phyloP scores from a whole-genome alignment of 23 red algal genomes.

The Gracilaria gracilis region DNA sequence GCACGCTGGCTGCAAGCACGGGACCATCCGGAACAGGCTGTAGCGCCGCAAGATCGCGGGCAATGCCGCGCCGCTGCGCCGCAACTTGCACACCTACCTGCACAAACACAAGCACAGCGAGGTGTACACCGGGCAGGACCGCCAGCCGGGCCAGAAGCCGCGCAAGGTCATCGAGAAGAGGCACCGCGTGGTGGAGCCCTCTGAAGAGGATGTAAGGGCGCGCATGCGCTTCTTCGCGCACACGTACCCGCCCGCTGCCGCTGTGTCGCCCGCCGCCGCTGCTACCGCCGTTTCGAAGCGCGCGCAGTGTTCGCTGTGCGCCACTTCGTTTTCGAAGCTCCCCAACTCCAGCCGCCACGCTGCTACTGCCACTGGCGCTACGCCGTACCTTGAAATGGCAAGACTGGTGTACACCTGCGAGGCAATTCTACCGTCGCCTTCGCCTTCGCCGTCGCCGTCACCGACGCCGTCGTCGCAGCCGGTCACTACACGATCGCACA shows the following conservation, averaged over 20 bases:
- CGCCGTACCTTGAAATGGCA: slow-evolving; percentile 13
- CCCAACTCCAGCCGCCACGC: too few relatives aligned
- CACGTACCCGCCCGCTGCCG: background rate
- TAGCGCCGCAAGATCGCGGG: slow-evolving; percentile 89
- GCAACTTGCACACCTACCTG: slow-evolving; percentile 79
- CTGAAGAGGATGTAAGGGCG: slow-evolving; percentile 7
- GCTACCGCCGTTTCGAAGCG: too few relatives aligned
- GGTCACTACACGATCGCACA: background rate
- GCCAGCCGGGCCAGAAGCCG: slow-evolving; percentile 35
- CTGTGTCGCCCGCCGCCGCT: too few relatives aligned
- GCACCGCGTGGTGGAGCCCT: slow-evolving; percentile 1
- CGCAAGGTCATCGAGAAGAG: slow-evolving; percentile 32
- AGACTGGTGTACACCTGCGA: background rate
- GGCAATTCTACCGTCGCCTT: too few relatives aligned
- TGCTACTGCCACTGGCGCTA: too few relatives aligned
- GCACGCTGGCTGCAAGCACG: slow-evolving; percentile 61
- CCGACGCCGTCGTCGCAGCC: background rate
- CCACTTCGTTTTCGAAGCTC: background rate
- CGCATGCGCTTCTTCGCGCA: slow-evolving; percentile 36
- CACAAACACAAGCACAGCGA: slow-evolving; percentile 82
- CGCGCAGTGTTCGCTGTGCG: too few relatives aligned
- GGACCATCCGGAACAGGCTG: slow-evolving; percentile 93
- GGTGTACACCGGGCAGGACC: slow-evolving; percentile 73
- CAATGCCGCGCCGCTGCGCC: slow-evolving; percentile 78
- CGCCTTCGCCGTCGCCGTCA: too few relatives aligned